These are phyloP conservation scores for Penicillium mononematosum DNA, from an alignment of 495 filamentous ascomycete species.

Conservation along the genomic window DNA sequence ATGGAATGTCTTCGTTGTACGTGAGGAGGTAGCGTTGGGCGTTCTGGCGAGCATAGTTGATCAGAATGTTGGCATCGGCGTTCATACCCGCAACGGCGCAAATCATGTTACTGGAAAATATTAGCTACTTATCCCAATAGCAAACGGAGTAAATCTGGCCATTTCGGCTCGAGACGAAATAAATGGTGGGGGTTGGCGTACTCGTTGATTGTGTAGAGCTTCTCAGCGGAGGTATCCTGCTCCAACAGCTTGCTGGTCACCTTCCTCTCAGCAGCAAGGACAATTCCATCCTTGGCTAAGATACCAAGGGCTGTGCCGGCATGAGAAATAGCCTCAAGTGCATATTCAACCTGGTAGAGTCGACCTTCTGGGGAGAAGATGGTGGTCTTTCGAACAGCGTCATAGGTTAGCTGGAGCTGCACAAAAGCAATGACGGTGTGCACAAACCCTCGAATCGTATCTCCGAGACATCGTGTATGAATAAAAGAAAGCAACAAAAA, in stretches of 20 bases:
- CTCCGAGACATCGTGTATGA: conserved; percentile 80
- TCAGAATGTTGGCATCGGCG: conserved; percentile 98
- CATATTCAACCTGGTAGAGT: conserved; percentile 99
- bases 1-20: conserved; percentile 99
- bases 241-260: conserved; percentile 98
- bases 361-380: conserved; percentile 99
- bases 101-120: conserved; percentile 86
- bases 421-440: conserved; percentile 23
- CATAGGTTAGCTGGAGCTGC: conserved; percentile 49
- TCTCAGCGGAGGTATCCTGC: conserved; percentile 99
- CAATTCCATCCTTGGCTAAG: conserved; percentile 95
- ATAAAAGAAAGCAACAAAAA: conserved; percentile 17
- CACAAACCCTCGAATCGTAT: conserved; percentile 91
- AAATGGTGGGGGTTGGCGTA: conserved; percentile 42
- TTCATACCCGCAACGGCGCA: conserved; percentile 99
- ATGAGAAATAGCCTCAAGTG: conserved; percentile 96
- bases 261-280: conserved; percentile 97
- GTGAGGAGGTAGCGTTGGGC: conserved; percentile 97
- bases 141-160: neutral
- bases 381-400: conserved; percentile 70
- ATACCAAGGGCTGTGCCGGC: conserved; percentile 96
- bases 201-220: conserved; percentile 99
- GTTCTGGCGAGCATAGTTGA: conserved; percentile 97
- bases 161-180: neutral
- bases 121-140: conserved; percentile 19